Percentiles rank a stretch among this genome's conserved stretches.
phyloP scores from a whole-genome alignment of 805 yeast species.

The Pichia cephalocereana region DNA sequence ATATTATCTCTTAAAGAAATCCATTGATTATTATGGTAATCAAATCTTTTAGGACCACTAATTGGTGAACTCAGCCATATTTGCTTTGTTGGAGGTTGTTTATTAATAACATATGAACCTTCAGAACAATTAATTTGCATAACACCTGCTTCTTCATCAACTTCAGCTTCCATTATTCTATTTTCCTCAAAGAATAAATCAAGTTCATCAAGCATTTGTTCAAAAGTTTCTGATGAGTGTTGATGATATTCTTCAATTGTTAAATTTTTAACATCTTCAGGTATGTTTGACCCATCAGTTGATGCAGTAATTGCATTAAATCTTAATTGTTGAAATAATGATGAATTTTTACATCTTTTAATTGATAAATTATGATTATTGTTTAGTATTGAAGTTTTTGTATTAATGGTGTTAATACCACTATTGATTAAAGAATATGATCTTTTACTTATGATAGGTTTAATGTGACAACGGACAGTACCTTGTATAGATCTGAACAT shows the following conservation, averaged over 20 bases:
- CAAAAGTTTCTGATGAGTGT: conserved; percentile 60
- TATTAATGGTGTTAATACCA: too few species aligned
- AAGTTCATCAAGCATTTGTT: conserved; percentile 52
- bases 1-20: conserved; percentile 60
- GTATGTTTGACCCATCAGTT: conserved; percentile 49
- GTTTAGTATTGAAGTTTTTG: too few species aligned
- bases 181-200: conserved; percentile 55
- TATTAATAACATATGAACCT: conserved; percentile 88
- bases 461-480: too few species aligned
- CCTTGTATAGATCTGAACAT: too few species aligned
- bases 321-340: conserved; percentile 5
- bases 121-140: conserved; percentile 61
- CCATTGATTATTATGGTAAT: conserved; percentile 70
- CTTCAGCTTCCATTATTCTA: conserved; percentile 43
- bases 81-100: conserved; percentile 96
- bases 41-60: conserved; percentile 87
- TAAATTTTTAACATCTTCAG: conserved; percentile 41
- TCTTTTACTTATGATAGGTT: too few species aligned
- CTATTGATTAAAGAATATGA: too few species aligned
- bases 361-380: not conserved
- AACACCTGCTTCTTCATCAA: conserved; percentile 76
- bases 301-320: conserved; percentile 21
- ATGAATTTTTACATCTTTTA: not conserved
- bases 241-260: conserved; percentile 49
- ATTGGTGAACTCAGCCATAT: conserved; percentile 93